Percentiles rank a stretch among this genome's conserved stretches.
Evolutionary conservation across 768 basidiomycete species (phyloP).

Genomic region (Mrakia hoshinonis): DNA sequence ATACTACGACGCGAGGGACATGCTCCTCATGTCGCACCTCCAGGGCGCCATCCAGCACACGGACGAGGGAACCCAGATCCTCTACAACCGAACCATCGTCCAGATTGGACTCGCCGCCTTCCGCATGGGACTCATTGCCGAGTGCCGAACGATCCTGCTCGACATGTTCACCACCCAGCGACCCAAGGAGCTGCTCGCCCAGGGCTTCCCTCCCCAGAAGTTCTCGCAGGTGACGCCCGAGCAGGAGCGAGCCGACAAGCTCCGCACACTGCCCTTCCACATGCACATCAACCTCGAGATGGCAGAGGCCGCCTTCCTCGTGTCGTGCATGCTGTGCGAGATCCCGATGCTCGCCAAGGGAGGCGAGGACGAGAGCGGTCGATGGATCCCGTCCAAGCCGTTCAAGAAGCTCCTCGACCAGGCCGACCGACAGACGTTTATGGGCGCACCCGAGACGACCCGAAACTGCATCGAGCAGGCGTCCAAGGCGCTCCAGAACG

Average conservation of each 20-base stretch:
- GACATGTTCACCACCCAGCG: constrained; percentile 95
- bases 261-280: constrained; percentile 94
- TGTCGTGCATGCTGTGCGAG: constrained; percentile 97
- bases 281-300: constrained; percentile 99
- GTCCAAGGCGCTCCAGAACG: constrained; percentile 87
- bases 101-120: constrained; percentile 96
- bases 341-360: constrained; percentile 90
- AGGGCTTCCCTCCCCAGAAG: constrained; percentile 87
- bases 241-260: constrained; percentile 93
- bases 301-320: constrained; percentile 91
- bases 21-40: constrained; percentile 96
- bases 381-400: constrained; percentile 89
- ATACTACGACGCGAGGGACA: constrained; percentile 92
- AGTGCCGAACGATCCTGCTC: constrained; percentile 81
- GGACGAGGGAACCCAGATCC: constrained; percentile 91
- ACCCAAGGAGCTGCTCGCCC: constrained; percentile 93
- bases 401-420: constrained; percentile 93
- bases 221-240: constrained; percentile 78
- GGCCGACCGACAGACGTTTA: constrained; percentile 94
- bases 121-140: constrained; percentile 85
- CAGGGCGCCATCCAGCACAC: constrained; percentile 94
- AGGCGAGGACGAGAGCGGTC: constrained; percentile 84
- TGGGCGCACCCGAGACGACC: constrained; percentile 96
- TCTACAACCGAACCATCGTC: constrained; percentile 95
- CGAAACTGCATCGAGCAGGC: constrained; percentile 99